Evolutionary conservation across 805 yeast species (phyloP).

Genomic region (Yueomyces sinensis): DNA sequence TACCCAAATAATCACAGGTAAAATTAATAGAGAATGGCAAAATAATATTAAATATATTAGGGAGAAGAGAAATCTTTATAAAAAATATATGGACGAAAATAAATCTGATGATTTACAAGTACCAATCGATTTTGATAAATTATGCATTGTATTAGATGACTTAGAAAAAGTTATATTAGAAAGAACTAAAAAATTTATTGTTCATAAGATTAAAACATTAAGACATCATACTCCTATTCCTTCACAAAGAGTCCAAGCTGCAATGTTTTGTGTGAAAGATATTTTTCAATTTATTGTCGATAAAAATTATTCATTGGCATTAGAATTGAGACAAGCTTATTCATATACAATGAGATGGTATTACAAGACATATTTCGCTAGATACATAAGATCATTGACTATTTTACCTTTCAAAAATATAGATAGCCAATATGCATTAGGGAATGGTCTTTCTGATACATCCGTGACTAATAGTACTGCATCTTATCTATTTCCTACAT

Average conservation of each 20-base stretch:
- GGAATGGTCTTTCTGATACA: constrained; percentile 26
- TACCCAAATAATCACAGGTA: constrained; percentile 41
- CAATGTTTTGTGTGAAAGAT: constrained; percentile 49
- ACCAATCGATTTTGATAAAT: constrained; percentile 18
- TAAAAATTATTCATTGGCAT: constrained; percentile 49
- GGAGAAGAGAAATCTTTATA: constrained; percentile 46
- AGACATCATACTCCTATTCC: constrained; percentile 47
- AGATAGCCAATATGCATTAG: constrained; percentile 45
- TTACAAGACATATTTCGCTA: constrained; percentile 62
- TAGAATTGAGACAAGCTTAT: constrained; percentile 68
- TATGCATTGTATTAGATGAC: constrained; percentile 26
- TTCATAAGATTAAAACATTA: constrained; percentile 50
- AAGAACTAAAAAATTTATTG: constrained; percentile 57
- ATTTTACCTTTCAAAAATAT: constrained; percentile 42
- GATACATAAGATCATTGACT: constrained; percentile 62
- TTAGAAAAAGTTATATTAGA: constrained; percentile 56
- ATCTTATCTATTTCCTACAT: constrained; percentile 18
- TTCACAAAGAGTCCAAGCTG: constrained; percentile 63
- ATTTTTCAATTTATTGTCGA: constrained; percentile 41
- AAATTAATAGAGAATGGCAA: constrained; percentile 46
- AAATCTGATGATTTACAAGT: constrained; percentile 1
- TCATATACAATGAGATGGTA: constrained; percentile 89
- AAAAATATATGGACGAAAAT: constrained; percentile 22
- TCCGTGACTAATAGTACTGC: constrained; percentile 8
- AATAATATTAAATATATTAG: constrained; percentile 45